phyloP scores from a whole-genome alignment of 2,329 filamentous ascomycete species.

The Davidsoniella australis region DNA sequence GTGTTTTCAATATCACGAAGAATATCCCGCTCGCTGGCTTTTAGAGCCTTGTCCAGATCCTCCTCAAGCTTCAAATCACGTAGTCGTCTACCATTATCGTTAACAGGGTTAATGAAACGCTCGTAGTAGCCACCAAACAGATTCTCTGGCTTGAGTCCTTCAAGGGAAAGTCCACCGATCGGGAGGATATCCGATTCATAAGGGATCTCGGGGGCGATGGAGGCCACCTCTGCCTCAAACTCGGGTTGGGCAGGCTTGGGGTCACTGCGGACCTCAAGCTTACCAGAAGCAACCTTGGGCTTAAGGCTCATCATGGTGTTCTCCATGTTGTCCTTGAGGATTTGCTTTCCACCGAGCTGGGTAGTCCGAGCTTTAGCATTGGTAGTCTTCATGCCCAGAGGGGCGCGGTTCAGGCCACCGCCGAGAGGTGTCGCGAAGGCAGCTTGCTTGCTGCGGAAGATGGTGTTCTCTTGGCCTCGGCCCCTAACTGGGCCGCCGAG shows the following conservation, averaged over 20 bases:
- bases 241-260: constrained; percentile 27
- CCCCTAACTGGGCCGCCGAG: constrained; percentile 6
- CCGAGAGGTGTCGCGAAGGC: constrained; percentile 5
- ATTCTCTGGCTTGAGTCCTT: constrained; percentile 40
- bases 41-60: constrained; percentile 30
- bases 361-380: constrained; percentile 62
- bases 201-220: constrained; percentile 46
- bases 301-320: constrained; percentile 27
- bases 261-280: constrained; percentile 21
- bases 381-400: constrained; percentile 86
- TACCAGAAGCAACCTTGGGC: constrained; percentile 33
- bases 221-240: constrained; percentile 79
- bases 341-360: constrained; percentile 46
- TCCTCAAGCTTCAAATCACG: constrained; percentile 44
- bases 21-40: constrained; percentile 49
- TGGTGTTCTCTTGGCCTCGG: constrained; percentile 10
- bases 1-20: constrained; percentile 47
- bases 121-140: constrained; percentile 44
- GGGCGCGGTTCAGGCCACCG: constrained; percentile 48
- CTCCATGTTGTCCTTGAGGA: constrained; percentile 43
- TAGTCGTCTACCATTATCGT: constrained; percentile 47
- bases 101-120: constrained; percentile 44
- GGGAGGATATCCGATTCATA: constrained; percentile 57
- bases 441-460: constrained; percentile 7
- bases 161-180: constrained; percentile 35